Percentiles rank a stretch among this genome's conserved stretches.
Evolutionary conservation across 345 rosid species (phyloP).

Genomic region (Camelina sativa): DNA sequence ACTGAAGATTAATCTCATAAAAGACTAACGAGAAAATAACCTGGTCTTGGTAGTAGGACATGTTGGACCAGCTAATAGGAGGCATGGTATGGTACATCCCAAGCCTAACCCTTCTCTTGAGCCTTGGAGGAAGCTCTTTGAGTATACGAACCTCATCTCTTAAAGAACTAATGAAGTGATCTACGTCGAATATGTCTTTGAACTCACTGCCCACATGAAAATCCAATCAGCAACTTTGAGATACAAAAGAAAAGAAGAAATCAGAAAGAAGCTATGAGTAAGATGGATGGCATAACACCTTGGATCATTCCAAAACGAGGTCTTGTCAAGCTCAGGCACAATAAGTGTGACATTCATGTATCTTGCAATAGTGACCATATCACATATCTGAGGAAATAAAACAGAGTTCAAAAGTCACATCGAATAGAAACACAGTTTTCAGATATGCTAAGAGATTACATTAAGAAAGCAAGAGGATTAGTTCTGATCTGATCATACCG

Average conservation of each 20-base stretch:
- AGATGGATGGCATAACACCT: slow-evolving; percentile 47
- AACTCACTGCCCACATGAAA: slow-evolving; percentile 62
- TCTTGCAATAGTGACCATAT: slow-evolving; percentile 90
- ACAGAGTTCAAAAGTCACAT: slow-evolving; percentile 15
- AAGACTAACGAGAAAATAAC: slow-evolving; percentile 41
- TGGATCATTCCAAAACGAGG: slow-evolving; percentile 92
- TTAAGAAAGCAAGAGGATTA: not conserved
- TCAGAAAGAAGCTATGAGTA: not conserved
- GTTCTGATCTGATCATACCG: slow-evolving; percentile 48
- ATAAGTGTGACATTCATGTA: slow-evolving; percentile 84
- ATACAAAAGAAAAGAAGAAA: slow-evolving; percentile 9
- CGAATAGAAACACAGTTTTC: not conserved
- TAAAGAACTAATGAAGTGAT: slow-evolving; percentile 75
- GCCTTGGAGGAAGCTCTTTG: slow-evolving; percentile 82
- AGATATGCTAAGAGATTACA: not conserved
- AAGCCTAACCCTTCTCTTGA: slow-evolving; percentile 63
- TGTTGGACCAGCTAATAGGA: slow-evolving; percentile 89
- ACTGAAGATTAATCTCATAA: not conserved
- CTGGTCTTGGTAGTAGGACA: slow-evolving; percentile 75
- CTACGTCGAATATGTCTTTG: slow-evolving; percentile 85
- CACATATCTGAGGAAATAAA: slow-evolving; percentile 65
- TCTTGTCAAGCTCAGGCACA: slow-evolving; percentile 86
- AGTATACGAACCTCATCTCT: slow-evolving; percentile 86
- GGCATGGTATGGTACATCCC: slow-evolving; percentile 73
- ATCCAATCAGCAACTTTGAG: slow-evolving; percentile 17